Conservation (phyloP, 768 basidiomycete species). For the Bullera alba region DNA sequence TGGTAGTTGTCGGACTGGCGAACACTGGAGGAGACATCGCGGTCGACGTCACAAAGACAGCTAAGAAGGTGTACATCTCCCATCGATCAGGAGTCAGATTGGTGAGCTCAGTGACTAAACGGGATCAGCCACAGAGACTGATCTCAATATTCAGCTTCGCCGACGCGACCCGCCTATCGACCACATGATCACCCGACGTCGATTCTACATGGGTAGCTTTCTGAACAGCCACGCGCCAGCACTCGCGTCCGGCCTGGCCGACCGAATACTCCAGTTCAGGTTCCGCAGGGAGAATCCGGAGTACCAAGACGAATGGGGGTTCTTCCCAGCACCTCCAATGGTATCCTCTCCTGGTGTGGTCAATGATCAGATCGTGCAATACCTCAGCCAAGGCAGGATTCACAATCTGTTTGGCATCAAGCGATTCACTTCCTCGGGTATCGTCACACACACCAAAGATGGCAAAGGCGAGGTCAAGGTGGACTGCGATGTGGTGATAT, state of each 20-base stretch:
- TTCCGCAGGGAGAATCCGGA: background rate
- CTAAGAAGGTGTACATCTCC: slow-evolving; percentile 10
- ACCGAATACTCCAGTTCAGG: background rate
- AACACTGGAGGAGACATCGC: slow-evolving; percentile 14
- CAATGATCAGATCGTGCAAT: slow-evolving; percentile 6
- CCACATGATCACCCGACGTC: slow-evolving; percentile 2
- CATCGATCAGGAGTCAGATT: slow-evolving; percentile 9
- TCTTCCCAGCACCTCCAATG: slow-evolving; percentile 9
- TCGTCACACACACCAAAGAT: background rate
- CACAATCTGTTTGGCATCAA: slow-evolving; percentile 1
- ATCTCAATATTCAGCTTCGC: background rate
- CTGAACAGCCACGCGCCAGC: background rate
- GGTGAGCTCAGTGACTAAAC: slow-evolving; percentile 2
- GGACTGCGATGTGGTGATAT: slow-evolving; percentile 8
- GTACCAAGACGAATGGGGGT: slow-evolving; percentile 7
- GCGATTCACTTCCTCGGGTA: background rate
- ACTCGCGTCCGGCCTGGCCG: background rate
- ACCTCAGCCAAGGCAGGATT: slow-evolving; percentile 1
- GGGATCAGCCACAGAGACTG: too few species aligned
- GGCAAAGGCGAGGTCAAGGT: background rate
- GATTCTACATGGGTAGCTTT: background rate
- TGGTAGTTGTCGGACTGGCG: slow-evolving; percentile 8
- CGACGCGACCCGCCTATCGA: background rate
- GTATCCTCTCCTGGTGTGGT: background rate
- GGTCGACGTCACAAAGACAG: background rate